Evolutionary conservation across 805 yeast genomes (phyloP).

Genomic region (Ogataea ganodermae): DNA sequence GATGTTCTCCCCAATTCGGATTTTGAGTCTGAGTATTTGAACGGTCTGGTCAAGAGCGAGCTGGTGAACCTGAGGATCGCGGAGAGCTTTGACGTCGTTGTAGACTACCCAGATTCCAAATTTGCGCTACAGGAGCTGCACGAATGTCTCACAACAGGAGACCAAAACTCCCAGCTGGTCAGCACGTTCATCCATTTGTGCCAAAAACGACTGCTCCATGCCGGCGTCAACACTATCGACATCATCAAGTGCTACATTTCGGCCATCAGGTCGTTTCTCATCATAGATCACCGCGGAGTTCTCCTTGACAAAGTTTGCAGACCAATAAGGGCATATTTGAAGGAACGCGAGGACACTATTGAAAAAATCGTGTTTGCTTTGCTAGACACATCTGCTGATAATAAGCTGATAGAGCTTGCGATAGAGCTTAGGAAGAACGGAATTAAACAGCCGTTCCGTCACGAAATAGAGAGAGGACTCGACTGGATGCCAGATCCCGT

Average conservation of each 20-base stretch:
- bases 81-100: constrained; percentile 62
- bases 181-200: constrained; percentile 49
- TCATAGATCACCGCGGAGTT: constrained; percentile 87
- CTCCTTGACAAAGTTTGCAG: constrained; percentile 74
- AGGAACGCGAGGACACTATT: constrained; percentile 73
- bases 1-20: constrained; percentile 20
- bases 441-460: constrained; percentile 27
- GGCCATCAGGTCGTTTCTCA: constrained; percentile 67
- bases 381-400: constrained; percentile 46
- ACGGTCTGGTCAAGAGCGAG: constrained; percentile 24
- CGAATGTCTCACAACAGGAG: constrained; percentile 46
- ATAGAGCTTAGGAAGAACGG: constrained; percentile 47
- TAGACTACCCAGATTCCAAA: constrained; percentile 51
- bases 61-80: constrained; percentile 46
- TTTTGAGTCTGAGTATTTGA: constrained; percentile 19
- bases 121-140: constrained; percentile 61
- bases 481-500: constrained; percentile 86
- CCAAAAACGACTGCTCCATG: constrained; percentile 57
- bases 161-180: constrained; percentile 56
- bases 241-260: constrained; percentile 69
- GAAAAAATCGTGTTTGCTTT: constrained; percentile 70
- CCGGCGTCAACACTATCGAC: constrained; percentile 78
- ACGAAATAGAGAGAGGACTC: constrained; percentile 47
- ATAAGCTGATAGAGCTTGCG: constrained; percentile 54
- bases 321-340: constrained; percentile 72